Conservation (phyloP, 1,284 basidiomycete genomes). For the Xanthoconium separans region DNA sequence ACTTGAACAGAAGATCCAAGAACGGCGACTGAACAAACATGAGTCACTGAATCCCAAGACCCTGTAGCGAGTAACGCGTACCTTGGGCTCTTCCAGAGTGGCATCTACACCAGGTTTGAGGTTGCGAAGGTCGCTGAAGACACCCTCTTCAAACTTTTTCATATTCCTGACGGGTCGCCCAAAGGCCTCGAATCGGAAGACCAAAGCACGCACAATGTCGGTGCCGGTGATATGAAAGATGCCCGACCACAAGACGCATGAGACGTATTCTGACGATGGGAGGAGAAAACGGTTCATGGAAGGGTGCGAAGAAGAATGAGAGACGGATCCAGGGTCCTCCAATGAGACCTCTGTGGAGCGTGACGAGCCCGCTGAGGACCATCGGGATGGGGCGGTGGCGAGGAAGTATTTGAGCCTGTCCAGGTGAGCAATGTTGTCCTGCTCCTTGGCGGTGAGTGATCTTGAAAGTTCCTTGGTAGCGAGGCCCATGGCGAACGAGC, state of each 20-base stretch:
- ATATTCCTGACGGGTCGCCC: conserved; percentile 78
- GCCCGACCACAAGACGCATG: conserved; percentile 87
- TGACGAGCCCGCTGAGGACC: conserved; percentile 40
- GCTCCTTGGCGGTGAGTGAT: conserved; percentile 59
- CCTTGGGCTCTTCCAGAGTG: conserved; percentile 90
- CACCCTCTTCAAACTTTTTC: conserved; percentile 93
- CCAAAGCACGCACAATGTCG: conserved; percentile 83
- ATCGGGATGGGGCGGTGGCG: conserved; percentile 77
- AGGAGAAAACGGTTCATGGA: conserved; percentile 81
- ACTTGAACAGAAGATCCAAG: conserved; percentile 90
- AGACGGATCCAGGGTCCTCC: conserved; percentile 17
- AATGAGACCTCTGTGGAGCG: conserved; percentile 22
- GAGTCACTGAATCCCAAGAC: conserved; percentile 1
- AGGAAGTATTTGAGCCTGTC: conserved; percentile 85
- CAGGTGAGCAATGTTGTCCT: conserved; percentile 67
- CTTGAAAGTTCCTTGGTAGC: conserved; percentile 35
- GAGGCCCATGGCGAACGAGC: conserved; percentile 26
- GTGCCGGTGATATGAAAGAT: conserved; percentile 92
- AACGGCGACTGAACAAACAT: conserved; percentile 67
- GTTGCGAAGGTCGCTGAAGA: conserved; percentile 89
- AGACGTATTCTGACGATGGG: conserved; percentile 83
- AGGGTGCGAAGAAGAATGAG: conserved; percentile 50
- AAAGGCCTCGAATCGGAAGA: conserved; percentile 90
- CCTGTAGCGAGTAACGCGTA: conserved; percentile 31
- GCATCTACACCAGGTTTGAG: conserved; percentile 90